Percentiles rank a stretch among this genome's conserved stretches.
These are phyloP conservation scores for Botrytis deweyae DNA, from an alignment of 2,329 filamentous ascomycete genomes.

Conservation along the genomic window DNA sequence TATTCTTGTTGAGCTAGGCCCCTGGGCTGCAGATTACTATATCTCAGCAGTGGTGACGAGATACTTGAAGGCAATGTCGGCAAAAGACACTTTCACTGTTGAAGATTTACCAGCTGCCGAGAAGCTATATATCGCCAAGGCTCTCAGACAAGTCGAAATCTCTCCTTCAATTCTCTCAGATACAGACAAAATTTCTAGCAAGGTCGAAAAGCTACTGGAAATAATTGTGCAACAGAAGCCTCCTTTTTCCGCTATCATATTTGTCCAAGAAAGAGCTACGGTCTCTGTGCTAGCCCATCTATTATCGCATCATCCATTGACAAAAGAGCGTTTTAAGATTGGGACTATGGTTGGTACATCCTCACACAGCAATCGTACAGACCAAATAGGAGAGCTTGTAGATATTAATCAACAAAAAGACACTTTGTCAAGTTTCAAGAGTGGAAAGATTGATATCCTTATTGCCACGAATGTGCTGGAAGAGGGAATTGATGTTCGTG, in stretches of 20 bases:
- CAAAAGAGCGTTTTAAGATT: slow-evolving; percentile 48
- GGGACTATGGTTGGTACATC: slow-evolving; percentile 58
- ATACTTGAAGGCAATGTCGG: slow-evolving; percentile 48
- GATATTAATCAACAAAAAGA: slow-evolving; percentile 41
- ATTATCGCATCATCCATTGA: slow-evolving; percentile 49
- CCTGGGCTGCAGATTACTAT: slow-evolving; percentile 69
- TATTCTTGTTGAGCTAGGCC: slow-evolving; percentile 54
- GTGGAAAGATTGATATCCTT: slow-evolving; percentile 54
- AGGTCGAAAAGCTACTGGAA: slow-evolving; percentile 55
- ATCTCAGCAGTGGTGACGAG: slow-evolving; percentile 48
- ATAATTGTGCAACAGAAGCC: slow-evolving; percentile 48
- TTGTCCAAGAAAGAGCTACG: slow-evolving; percentile 62
- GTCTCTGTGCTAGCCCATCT: slow-evolving; percentile 57
- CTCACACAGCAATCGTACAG: slow-evolving; percentile 40
- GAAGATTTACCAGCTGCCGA: slow-evolving; percentile 49
- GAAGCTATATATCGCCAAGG: slow-evolving; percentile 53
- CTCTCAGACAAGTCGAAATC: slow-evolving; percentile 45
- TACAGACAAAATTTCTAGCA: slow-evolving; percentile 62
- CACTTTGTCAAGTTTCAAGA: slow-evolving; percentile 52
- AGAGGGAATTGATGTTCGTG: slow-evolving; percentile 66
- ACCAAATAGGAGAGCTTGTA: slow-evolving; percentile 44
- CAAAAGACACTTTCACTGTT: slow-evolving; percentile 40
- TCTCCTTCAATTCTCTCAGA: slow-evolving; percentile 46
- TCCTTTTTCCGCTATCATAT: slow-evolving; percentile 58
- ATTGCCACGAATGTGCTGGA: slow-evolving; percentile 59